Conservation (phyloP, 768 basidiomycete genomes). For the Rhizopogon roseolus region DNA sequence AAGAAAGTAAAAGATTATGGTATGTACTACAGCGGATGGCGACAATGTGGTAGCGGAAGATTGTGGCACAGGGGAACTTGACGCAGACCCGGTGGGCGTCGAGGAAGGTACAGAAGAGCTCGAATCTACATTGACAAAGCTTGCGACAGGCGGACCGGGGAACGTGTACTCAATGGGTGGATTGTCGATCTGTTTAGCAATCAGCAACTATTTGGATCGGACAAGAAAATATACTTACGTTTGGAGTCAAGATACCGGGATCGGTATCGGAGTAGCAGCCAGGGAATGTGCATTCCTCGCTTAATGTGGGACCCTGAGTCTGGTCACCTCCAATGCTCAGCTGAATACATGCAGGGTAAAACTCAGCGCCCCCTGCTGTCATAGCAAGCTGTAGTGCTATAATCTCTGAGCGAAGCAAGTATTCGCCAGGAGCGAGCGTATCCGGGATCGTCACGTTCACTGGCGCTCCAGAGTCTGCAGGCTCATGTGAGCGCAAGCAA, state of each 20-base stretch:
- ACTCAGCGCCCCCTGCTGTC: constrained; percentile 47
- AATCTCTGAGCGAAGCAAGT: constrained; percentile 74
- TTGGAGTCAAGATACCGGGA: constrained; percentile 58
- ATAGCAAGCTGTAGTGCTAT: constrained; percentile 70
- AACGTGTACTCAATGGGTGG: constrained; percentile 37
- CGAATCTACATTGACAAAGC: constrained; percentile 27
- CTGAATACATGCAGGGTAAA: constrained; percentile 26
- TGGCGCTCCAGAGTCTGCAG: constrained; percentile 30
- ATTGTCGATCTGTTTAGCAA: constrained; percentile 19
- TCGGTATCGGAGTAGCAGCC: constrained; percentile 68
- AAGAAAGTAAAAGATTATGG: no score
- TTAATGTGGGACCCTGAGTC: constrained; percentile 12
- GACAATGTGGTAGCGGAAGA: no score
- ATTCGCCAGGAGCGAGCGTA: constrained; percentile 59
- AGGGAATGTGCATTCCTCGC: constrained; percentile 52
- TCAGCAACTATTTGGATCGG: background rate
- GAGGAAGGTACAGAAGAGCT: constrained; percentile 8
- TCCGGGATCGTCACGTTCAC: constrained; percentile 42
- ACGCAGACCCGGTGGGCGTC: constrained; percentile 11
- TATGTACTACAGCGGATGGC: no score
- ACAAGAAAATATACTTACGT: constrained; percentile 23
- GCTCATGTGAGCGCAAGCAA: background rate
- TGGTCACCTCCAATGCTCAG: constrained; percentile 24
- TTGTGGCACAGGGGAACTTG: constrained; percentile 1
- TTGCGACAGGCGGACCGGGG: constrained; percentile 49